phyloP scores from a whole-genome alignment of 257 asterid species.

The Solanum clarkiae region DNA sequence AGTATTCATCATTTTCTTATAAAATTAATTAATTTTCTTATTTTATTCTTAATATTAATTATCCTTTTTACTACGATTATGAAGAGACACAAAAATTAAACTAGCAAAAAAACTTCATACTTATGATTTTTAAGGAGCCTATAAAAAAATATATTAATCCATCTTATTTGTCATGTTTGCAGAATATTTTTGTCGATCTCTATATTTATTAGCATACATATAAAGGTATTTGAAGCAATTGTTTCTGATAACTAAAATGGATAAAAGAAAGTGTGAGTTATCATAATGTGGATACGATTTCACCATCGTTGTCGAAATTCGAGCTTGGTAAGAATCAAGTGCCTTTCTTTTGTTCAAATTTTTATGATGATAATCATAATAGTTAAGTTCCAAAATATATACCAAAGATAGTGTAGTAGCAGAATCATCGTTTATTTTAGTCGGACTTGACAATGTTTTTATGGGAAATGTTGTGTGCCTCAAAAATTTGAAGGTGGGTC shows the following conservation, averaged over 20 bases:
- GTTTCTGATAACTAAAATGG: not conserved
- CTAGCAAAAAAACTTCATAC: too few relatives aligned
- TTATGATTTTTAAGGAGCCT: too few relatives aligned
- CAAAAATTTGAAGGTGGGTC: slow-evolving; percentile 23
- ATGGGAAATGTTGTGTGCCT: not conserved
- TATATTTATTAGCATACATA: too few relatives aligned
- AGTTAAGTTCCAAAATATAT: not conserved
- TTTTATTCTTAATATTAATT: too few relatives aligned
- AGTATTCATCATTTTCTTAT: too few relatives aligned
- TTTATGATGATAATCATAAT: not conserved
- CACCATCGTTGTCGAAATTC: not conserved
- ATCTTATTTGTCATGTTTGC: too few relatives aligned
- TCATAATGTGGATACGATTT: not conserved
- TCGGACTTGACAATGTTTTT: not conserved
- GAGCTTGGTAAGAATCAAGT: not conserved
- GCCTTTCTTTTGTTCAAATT: not conserved
- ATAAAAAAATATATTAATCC: too few relatives aligned
- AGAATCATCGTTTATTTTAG: not conserved
- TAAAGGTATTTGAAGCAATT: not conserved
- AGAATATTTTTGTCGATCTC: too few relatives aligned
- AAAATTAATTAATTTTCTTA: too few relatives aligned
- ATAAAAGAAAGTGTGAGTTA: not conserved
- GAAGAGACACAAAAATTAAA: too few relatives aligned
- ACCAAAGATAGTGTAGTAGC: not conserved
- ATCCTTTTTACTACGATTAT: too few relatives aligned